Base-by-base conservation (phyloP, 2,329 filamentous ascomycete genomes). In the Aspergillus udagawae region DNA sequence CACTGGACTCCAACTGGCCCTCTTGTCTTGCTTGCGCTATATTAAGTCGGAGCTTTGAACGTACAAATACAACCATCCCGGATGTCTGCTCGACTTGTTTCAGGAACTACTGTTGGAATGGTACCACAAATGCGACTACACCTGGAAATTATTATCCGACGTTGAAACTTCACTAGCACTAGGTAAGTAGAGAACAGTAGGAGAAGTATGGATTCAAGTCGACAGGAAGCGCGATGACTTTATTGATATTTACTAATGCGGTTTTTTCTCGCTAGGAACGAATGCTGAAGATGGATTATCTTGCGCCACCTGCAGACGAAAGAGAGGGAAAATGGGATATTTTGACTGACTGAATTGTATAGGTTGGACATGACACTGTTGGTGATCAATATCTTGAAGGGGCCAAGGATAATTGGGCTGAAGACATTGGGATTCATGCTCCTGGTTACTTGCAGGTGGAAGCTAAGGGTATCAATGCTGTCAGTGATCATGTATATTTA, bases 51-150 rank as follows among this genome's bases (percentile, higher is more conserved):
- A 90, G 86, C 67, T 83, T 93, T 63, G 79, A 84, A 55, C 82
- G 90, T 54, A 92, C 89, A 1, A 79, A 81, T 25, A 87, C 87
- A 0, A 59, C 76, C 0, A 80, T 91, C 0, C 92, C 92, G 0
- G 78, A 81, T 0, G 83, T 82, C 3, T 97, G 93, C 77, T 77
- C 74, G 41, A 65, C 80, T 54, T 97, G 93, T 77, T 96, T 96
- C 72, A 61, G 79, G 20, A 74, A 78, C 23, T 96, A 96, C 77
- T 97, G 93, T 82, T 97, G 93, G 92, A 84, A 96, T 72, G 93
- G 93, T 21, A 89, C 83, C 1, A 58, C 74, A 1, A 72, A 80
- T 47, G 67, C 60, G 47, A 75, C 74, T 0, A 63, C 62, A 17
- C 66, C 70, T 1, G 64, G 66, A 2, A 60, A 63, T 2, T 84